Percentiles rank a stretch among this genome's conserved stretches.
Conservation (phyloP, 805 yeast genomes). For the Ogataea populi-albae region DNA sequence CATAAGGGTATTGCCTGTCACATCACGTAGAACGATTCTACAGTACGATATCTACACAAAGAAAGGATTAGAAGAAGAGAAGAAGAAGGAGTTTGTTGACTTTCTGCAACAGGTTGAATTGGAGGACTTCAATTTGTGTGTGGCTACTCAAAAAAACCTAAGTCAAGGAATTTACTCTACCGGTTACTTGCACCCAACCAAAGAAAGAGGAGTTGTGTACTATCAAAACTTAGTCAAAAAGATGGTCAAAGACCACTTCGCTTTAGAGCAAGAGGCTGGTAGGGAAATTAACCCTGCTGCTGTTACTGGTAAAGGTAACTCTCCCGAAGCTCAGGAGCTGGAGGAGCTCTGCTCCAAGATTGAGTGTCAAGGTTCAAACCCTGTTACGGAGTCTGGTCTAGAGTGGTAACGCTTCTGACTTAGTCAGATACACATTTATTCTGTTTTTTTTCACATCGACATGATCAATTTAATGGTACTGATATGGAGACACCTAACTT, state of each 20-base stretch:
- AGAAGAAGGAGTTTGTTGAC: constrained; percentile 60
- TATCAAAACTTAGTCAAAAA: constrained; percentile 55
- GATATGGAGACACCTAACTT: too few species aligned
- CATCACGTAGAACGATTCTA: constrained; percentile 52
- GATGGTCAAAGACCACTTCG: constrained; percentile 55
- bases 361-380: constrained; percentile 48
- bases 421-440: not conserved
- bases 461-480: too few species aligned
- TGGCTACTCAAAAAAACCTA: constrained; percentile 56
- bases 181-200: constrained; percentile 57
- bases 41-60: constrained; percentile 62
- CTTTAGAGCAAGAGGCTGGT: constrained; percentile 43
- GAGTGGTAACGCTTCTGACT: constrained; percentile 25
- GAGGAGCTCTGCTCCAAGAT: constrained; percentile 48
- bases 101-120: constrained; percentile 59
- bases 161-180: constrained; percentile 59
- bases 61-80: constrained; percentile 50
- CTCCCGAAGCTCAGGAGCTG: constrained; percentile 46
- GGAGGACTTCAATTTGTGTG: constrained; percentile 62
- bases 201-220: constrained; percentile 57
- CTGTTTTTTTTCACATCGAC: too few species aligned
- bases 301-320: constrained; percentile 38
- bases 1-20: constrained; percentile 54
- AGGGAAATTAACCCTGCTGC: constrained; percentile 50
- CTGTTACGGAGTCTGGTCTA: constrained; percentile 28